phyloP scores from a whole-genome alignment of 139 green algal species.

The Astrephomene gubernaculifera region DNA sequence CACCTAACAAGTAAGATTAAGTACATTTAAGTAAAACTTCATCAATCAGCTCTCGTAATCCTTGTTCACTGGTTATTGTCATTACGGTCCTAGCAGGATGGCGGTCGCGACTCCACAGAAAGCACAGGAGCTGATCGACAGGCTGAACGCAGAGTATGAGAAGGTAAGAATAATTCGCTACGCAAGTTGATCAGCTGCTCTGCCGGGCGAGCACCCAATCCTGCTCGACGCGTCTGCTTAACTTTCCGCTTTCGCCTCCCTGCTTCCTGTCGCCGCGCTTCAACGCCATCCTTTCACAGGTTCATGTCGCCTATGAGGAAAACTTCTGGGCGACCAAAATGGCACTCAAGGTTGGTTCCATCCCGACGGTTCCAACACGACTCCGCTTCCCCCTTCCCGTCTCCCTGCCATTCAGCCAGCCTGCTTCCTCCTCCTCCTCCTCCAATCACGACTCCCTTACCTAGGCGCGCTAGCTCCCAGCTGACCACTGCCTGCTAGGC shows the following conservation, averaged over 20 bases:
- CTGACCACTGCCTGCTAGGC: no score
- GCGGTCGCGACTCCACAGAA: background rate
- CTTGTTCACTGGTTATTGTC: no score
- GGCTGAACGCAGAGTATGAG: constrained; percentile 52
- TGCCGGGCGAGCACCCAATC: no score
- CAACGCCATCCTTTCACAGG: constrained; percentile 8
- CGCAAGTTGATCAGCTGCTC: no score
- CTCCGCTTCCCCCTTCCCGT: background rate
- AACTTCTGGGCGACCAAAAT: constrained; percentile 81
- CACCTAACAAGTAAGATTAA: background rate
- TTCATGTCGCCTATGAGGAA: constrained; percentile 67
- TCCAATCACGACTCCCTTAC: background rate
- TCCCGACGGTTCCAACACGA: background rate
- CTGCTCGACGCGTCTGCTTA: no score
- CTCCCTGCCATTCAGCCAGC: background rate
- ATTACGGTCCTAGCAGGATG: constrained; percentile 4
- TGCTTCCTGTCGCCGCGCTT: no score
- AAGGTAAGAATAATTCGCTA: no score
- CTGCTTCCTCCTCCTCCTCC: background rate
- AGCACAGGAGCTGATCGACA: constrained; percentile 18
- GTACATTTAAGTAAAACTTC: background rate
- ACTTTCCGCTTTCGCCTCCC: no score
- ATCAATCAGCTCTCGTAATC: background rate
- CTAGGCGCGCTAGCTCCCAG: no score
- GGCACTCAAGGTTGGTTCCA: constrained; percentile 37